phyloP scores from a whole-genome alignment of 768 basidiomycete species.

The Xerocomus potaroensis region DNA sequence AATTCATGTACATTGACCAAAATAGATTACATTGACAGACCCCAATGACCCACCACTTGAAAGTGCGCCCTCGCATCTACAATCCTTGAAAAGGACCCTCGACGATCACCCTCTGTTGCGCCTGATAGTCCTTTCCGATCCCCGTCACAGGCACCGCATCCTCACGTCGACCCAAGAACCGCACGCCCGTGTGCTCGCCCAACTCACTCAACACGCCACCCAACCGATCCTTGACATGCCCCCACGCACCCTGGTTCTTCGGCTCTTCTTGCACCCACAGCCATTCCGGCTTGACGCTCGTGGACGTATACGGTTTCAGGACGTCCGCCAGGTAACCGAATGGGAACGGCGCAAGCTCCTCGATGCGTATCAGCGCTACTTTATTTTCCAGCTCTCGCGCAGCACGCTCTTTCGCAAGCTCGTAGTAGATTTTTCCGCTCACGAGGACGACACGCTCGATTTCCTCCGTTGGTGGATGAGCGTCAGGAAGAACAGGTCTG shows the following conservation, averaged over 20 bases:
- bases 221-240: conserved; percentile 60
- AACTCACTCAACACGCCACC: conserved; percentile 42
- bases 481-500: conserved; percentile 62
- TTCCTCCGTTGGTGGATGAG: conserved; percentile 27
- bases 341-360: conserved; percentile 89
- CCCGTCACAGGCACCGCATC: conserved; percentile 77
- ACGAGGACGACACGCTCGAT: conserved; percentile 69
- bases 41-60: background rate
- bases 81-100: conserved; percentile 52
- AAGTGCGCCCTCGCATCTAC: conserved; percentile 14
- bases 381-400: conserved; percentile 40
- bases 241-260: conserved; percentile 79
- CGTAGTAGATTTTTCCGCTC: conserved; percentile 86
- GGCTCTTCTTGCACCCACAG: conserved; percentile 87
- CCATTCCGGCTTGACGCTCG: conserved; percentile 34
- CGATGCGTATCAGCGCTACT: conserved; percentile 72
- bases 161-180: conserved; percentile 64
- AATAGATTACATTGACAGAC: background rate
- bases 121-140: conserved; percentile 61
- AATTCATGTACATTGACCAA: no score
- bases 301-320: conserved; percentile 43
- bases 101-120: conserved; percentile 60
- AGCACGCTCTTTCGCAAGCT: conserved; percentile 68
- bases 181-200: conserved; percentile 35
- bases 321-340: conserved; percentile 48